phyloP scores from a whole-genome alignment of 108 stramenopile genomes.

The Aurantiochytrium sp. region DNA sequence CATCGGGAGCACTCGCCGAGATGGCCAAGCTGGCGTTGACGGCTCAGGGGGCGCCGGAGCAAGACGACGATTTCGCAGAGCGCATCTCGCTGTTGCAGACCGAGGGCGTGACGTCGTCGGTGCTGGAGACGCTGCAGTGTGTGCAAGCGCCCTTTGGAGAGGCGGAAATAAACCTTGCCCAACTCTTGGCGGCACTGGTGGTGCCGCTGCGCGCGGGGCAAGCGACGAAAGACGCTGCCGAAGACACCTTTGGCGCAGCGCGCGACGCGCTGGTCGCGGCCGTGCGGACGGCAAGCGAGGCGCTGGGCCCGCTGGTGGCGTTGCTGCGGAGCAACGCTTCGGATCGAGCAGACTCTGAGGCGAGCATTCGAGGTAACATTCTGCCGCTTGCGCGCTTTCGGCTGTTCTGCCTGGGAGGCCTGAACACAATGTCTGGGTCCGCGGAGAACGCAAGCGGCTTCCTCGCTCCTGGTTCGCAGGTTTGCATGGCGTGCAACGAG shows the following conservation, averaged over 20 bases:
- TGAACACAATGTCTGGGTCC: background rate
- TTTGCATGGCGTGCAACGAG: background rate
- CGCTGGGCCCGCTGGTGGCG: background rate
- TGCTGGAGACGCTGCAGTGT: background rate
- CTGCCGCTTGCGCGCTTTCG: background rate
- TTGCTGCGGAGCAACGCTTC: background rate
- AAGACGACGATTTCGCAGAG: background rate
- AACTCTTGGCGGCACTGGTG: background rate
- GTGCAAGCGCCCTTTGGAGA: background rate
- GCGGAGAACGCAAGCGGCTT: background rate
- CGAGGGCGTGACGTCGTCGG: background rate
- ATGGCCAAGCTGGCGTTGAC: background rate
- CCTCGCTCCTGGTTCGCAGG: background rate
- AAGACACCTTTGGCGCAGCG: background rate
- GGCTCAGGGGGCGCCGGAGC: background rate
- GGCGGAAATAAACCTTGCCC: background rate
- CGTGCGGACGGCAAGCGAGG: background rate
- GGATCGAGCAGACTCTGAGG: background rate
- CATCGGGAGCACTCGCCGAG: background rate
- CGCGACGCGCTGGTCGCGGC: background rate
- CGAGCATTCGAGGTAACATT: background rate
- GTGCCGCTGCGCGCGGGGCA: background rate
- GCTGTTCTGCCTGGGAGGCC: background rate
- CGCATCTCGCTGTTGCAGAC: background rate
- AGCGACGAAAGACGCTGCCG: background rate